Conservation (phyloP, 208 protist genomes). For the Trypanosoma platydactyli region DNA sequence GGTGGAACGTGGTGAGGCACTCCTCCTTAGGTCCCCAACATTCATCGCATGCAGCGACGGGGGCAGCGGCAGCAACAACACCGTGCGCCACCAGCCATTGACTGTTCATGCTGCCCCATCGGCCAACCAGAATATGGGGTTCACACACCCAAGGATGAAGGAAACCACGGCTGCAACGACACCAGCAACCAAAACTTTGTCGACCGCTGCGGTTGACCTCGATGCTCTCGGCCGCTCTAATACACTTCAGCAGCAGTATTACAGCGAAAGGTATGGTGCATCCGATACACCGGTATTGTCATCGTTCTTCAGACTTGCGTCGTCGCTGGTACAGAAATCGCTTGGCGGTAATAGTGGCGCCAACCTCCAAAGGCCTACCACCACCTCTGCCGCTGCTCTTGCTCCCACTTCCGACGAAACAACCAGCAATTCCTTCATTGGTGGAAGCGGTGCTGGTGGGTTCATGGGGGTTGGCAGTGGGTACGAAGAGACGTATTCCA, state of each 20-base stretch:
- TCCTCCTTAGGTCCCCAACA: background rate
- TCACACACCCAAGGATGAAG: too few relatives aligned
- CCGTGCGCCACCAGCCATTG: too few relatives aligned
- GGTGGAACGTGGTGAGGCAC: conserved; percentile 20
- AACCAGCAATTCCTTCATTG: background rate
- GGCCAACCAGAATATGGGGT: too few relatives aligned
- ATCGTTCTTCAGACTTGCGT: background rate
- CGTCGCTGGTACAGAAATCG: background rate
- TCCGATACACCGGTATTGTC: conserved; percentile 2
- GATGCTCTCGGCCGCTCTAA: conserved; percentile 21
- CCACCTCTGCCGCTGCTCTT: background rate
- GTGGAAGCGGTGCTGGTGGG: background rate
- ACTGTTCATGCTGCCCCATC: too few relatives aligned
- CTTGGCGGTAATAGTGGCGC: background rate
- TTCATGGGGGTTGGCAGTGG: too few relatives aligned
- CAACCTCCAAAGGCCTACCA: background rate
- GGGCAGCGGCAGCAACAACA: background rate
- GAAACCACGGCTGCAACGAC: background rate
- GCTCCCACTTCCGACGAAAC: background rate
- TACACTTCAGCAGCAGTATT: conserved; percentile 30
- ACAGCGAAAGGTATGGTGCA: conserved; percentile 8
- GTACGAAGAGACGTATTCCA: background rate
- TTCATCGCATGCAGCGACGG: background rate
- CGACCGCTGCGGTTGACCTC: background rate
- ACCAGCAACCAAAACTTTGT: background rate